These are phyloP conservation scores for Discostella stelligeroides DNA, from an alignment of 108 stramenopile species.

Conservation along the genomic window DNA sequence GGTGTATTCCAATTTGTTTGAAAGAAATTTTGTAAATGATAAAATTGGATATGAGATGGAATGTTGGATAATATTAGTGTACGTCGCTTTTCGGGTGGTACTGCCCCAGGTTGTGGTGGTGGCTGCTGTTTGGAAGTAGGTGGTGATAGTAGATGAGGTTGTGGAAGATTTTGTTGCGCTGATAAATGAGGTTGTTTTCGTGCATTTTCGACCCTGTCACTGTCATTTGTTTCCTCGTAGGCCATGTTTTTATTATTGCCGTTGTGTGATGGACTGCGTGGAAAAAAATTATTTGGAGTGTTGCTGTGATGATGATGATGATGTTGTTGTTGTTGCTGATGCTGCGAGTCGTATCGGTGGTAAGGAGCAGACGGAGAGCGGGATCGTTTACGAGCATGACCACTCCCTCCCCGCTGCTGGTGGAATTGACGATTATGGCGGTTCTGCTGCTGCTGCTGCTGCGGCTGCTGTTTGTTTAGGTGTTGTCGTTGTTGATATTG, in stretches of 20 bases:
- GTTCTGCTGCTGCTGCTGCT: constrained; percentile 18
- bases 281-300: too few relatives aligned
- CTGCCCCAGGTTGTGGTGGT: neutral
- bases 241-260: too few relatives aligned
- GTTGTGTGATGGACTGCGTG: too few relatives aligned
- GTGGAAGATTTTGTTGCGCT: too few relatives aligned
- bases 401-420: too few relatives aligned
- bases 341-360: constrained; percentile 23
- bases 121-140: neutral
- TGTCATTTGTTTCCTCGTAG: too few relatives aligned
- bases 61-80: constrained; percentile 29
- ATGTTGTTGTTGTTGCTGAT: neutral
- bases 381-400: too few relatives aligned
- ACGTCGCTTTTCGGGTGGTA: constrained; percentile 19
- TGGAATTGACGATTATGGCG: too few relatives aligned
- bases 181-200: too few relatives aligned
- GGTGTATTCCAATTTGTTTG: constrained; percentile 1
- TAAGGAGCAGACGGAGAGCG: too few relatives aligned
- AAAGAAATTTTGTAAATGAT: constrained; percentile 19
- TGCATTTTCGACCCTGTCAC: too few relatives aligned
- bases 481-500: constrained; percentile 45
- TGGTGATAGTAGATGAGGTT: neutral
- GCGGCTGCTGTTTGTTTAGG: constrained; percentile 69
- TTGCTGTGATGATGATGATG: too few relatives aligned
- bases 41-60: constrained; percentile 15